Evolutionary conservation across 2,329 filamentous ascomycete species (phyloP), one percentile per base, ranked within the genome.

Genomic region (Beauveria sp.): DNA sequence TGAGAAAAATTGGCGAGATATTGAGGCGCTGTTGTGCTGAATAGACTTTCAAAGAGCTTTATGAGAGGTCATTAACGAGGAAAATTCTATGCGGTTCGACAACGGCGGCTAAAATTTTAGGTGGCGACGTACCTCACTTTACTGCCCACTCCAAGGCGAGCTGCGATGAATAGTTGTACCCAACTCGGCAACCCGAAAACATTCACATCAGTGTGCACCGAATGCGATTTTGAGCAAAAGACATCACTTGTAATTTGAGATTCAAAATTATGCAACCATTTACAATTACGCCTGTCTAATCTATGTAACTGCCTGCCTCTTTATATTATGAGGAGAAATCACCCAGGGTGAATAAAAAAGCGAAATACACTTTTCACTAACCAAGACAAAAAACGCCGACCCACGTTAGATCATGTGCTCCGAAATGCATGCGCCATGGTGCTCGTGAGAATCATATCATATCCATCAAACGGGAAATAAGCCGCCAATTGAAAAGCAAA

Each of bases 301-400:
- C 60, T 61, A 61, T 61, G 12, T 61, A 61, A 54, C 54, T 61
- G 54, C 47, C 54, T 61, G 60, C 60, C 54, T 57, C 54, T n/a
- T 61, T 61, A 5, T 61, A 61, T 61, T 61, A 61, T 61, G 60
- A 61, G 47, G 60, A 43, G 44, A 46, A 46, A 47, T 47, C 60
- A 58, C 48, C 53, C 8, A 18, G 16, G 47, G 53, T 43, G 59
- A 37, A 56, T 40, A 12, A 57, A 58, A 41, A 55, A 59, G 46
- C 16, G 47, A 58, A 54, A 54, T 53, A 61, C 58, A 55, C 50
- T 55, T 61, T 54, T 61, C 14, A 54, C 46, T 10, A 20, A 44
- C 18, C 43, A 40, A 52, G 10, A 41, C 18, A 52, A 40, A 18
- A 56, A 61, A 61, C 60, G 53, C 60, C 60, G 54, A 28, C 14